Conservation (phyloP, 75 land plant genomes). For the Cupressus sempervirens region DNA sequence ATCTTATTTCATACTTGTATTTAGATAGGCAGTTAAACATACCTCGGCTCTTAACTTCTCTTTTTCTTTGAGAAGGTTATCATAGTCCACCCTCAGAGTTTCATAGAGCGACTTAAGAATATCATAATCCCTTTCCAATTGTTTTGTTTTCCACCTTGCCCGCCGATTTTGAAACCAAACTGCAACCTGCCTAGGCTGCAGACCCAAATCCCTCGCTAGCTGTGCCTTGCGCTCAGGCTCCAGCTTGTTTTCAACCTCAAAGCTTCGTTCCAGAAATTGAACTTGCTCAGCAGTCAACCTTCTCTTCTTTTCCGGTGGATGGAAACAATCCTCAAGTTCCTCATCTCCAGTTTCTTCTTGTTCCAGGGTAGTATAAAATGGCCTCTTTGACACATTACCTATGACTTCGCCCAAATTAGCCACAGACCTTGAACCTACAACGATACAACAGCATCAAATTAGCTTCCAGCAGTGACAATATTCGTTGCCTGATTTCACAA, state of each 20-base stretch:
- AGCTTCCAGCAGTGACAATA: background rate
- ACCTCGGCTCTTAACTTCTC: constrained; percentile 52
- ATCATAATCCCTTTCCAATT: constrained; percentile 60
- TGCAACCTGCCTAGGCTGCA: constrained; percentile 72
- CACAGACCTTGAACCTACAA: constrained; percentile 40
- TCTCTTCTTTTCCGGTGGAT: constrained; percentile 62
- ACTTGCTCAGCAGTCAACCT: constrained; percentile 55
- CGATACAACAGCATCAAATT: background rate
- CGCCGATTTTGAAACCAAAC: constrained; percentile 78
- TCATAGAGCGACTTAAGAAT: constrained; percentile 37
- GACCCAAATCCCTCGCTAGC: constrained; percentile 62
- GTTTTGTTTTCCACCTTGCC: constrained; percentile 63
- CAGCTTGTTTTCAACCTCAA: constrained; percentile 64
- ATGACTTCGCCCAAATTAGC: constrained; percentile 31
- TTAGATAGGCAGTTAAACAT: background rate
- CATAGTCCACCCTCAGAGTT: constrained; percentile 40
- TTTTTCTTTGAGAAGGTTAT: constrained; percentile 37
- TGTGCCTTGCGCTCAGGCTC: constrained; percentile 67
- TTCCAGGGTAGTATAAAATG: constrained; percentile 22
- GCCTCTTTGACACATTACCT: constrained; percentile 12
- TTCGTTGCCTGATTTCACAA: background rate
- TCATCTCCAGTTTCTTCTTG: constrained; percentile 41
- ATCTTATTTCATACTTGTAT: background rate
- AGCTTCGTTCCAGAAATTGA: constrained; percentile 54
- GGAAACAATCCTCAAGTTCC: constrained; percentile 36